These are phyloP conservation scores for Albizia julibrissin DNA, from an alignment of 306 rosid genomes.

Conservation along the genomic window DNA sequence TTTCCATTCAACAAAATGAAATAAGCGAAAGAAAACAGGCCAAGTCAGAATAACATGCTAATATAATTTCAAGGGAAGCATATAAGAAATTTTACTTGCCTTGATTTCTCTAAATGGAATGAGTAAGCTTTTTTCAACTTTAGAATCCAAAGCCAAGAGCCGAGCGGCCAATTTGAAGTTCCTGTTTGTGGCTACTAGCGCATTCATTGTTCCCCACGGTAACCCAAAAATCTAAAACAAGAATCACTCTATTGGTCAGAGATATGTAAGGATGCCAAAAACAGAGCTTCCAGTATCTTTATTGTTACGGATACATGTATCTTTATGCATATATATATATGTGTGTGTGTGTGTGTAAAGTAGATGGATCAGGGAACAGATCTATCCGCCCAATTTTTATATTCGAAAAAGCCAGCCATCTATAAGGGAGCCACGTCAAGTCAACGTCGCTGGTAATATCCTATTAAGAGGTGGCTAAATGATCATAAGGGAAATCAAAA, in stretches of 20 bases:
- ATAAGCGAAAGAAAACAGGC: slow-evolving; percentile 12
- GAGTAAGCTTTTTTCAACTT: slow-evolving; percentile 87
- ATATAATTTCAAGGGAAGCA: slow-evolving; percentile 5
- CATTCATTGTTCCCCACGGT: slow-evolving; percentile 63
- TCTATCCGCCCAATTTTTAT: slow-evolving; percentile 24
- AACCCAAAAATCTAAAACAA: slow-evolving; percentile 25
- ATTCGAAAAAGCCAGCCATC: slow-evolving; percentile 20
- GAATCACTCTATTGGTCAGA: slow-evolving; percentile 29
- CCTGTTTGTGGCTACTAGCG: slow-evolving; percentile 92
- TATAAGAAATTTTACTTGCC: slow-evolving; percentile 38
- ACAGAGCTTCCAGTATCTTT: slow-evolving; percentile 32
- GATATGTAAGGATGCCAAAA: slow-evolving; percentile 24
- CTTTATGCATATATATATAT: neutral
- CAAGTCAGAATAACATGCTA: slow-evolving; percentile 10
- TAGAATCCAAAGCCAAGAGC: slow-evolving; percentile 88
- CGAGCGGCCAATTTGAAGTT: slow-evolving; percentile 87
- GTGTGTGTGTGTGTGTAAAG: neutral
- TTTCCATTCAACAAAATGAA: slow-evolving; percentile 24
- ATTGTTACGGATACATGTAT: neutral
- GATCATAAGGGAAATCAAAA: slow-evolving; percentile 21
- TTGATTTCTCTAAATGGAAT: slow-evolving; percentile 97
- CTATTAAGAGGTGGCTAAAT: slow-evolving; percentile 29
- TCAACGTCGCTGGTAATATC: slow-evolving; percentile 32
- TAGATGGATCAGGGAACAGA: slow-evolving; percentile 20
- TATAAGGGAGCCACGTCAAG: neutral